Conservation (phyloP, 306 rosid species). For the Parietaria judaica region DNA sequence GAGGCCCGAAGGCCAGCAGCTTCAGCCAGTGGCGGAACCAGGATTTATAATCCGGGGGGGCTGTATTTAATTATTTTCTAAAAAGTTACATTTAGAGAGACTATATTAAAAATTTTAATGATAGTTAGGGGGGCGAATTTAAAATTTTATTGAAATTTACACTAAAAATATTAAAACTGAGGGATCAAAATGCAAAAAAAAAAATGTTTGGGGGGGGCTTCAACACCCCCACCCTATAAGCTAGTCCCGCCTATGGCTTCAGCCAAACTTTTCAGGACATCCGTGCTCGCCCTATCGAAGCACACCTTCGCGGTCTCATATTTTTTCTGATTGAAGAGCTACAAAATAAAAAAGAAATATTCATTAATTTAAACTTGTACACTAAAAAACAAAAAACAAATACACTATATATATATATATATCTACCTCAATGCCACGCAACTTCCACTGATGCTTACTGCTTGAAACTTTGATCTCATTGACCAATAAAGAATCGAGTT, state of each 20-base stretch:
- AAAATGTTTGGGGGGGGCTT: too few relatives aligned
- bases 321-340: constrained; percentile 38
- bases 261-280: constrained; percentile 33
- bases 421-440: constrained; percentile 47
- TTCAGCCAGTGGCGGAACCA: too few relatives aligned
- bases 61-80: too few relatives aligned
- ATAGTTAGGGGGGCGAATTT: too few relatives aligned
- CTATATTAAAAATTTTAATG: too few relatives aligned
- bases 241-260: too few relatives aligned
- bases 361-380: not conserved
- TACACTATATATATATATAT: not conserved
- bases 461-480: constrained; percentile 48
- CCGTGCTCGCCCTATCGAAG: constrained; percentile 43
- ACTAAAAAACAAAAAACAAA: not conserved
- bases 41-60: too few relatives aligned
- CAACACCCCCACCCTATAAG: too few relatives aligned
- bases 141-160: too few relatives aligned
- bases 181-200: too few relatives aligned
- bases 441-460: constrained; percentile 47
- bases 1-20: constrained; percentile 41
- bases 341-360: constrained; percentile 2
- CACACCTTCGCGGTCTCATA: constrained; percentile 45
- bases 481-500: constrained; percentile 34
- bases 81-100: too few relatives aligned
- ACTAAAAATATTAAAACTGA: too few relatives aligned